These are phyloP conservation scores for Incumbomyces delicatus DNA, from an alignment of 2,329 filamentous ascomycete genomes.

Conservation along the genomic window DNA sequence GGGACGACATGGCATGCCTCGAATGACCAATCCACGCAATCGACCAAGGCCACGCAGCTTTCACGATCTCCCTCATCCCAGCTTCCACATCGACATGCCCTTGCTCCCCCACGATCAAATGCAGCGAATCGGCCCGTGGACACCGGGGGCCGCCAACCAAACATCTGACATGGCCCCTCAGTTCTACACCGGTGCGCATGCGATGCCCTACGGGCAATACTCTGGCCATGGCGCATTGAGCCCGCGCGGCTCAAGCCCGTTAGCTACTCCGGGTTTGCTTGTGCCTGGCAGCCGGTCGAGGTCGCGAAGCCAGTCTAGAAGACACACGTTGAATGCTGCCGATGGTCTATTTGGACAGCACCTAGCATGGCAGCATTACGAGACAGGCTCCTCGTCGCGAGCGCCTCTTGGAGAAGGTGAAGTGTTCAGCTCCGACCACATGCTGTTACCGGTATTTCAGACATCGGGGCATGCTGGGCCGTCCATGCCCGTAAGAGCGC, in stretches of 20 bases:
- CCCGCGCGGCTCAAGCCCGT: background rate
- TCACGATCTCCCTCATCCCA: conserved; percentile 16
- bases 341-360: conserved; percentile 2
- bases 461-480: background rate
- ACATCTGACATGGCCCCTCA: conserved; percentile 12
- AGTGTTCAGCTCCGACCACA: conserved; percentile 6
- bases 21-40: conserved; percentile 10
- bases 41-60: conserved; percentile 18
- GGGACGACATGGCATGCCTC: conserved; percentile 12
- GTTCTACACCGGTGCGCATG: conserved; percentile 9
- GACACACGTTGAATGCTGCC: conserved; percentile 5
- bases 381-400: background rate
- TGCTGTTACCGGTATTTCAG: conserved; percentile 3
- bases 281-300: background rate
- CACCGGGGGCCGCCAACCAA: conserved; percentile 10
- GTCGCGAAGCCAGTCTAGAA: conserved; percentile 6
- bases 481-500: background rate
- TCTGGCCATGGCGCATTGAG: background rate
- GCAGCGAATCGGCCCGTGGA: conserved; percentile 18
- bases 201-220: background rate
- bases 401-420: background rate
- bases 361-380: background rate
- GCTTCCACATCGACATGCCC: conserved; percentile 21
- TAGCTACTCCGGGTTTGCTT: background rate
- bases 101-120: conserved; percentile 18